Conservation (phyloP, 495 filamentous ascomycete species). For the Aspergillus diversus region DNA sequence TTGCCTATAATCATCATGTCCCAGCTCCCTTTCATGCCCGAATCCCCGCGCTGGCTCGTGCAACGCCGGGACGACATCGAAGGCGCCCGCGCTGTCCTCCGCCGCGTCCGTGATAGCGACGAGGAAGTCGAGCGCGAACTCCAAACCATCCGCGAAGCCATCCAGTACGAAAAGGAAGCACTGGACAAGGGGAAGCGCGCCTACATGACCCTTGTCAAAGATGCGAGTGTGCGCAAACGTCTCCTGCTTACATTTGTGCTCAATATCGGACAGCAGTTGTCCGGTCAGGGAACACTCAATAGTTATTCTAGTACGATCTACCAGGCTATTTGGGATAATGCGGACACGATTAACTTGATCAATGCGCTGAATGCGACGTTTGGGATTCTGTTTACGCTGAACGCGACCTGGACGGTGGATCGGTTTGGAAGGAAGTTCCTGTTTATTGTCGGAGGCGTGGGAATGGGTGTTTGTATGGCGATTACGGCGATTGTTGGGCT, state of each 20-base stretch:
- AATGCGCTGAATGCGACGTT: slow-evolving; percentile 72
- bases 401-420: slow-evolving; percentile 69
- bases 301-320: neutral
- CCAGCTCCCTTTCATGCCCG: slow-evolving; percentile 57
- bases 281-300: neutral
- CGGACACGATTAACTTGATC: slow-evolving; percentile 61
- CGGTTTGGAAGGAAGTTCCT: slow-evolving; percentile 67
- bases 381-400: slow-evolving; percentile 62
- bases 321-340: neutral
- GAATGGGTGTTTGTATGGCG: slow-evolving; percentile 43
- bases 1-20: slow-evolving; percentile 55
- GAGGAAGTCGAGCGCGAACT: slow-evolving; percentile 62
- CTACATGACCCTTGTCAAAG: slow-evolving; percentile 61
- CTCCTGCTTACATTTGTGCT: slow-evolving; percentile 55
- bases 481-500: neutral
- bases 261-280: neutral
- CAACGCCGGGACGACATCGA: slow-evolving; percentile 54
- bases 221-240: slow-evolving; percentile 60
- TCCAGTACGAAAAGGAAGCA: slow-evolving; percentile 64
- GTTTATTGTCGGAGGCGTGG: slow-evolving; percentile 66
- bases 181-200: slow-evolving; percentile 43
- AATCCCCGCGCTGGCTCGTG: slow-evolving; percentile 57
- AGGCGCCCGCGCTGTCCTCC: slow-evolving; percentile 53
- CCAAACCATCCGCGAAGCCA: slow-evolving; percentile 57
- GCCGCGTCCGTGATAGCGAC: slow-evolving; percentile 55